These are phyloP conservation scores for Trifolium subterraneum DNA, from an alignment of 306 rosid genomes.

Conservation along the genomic window DNA sequence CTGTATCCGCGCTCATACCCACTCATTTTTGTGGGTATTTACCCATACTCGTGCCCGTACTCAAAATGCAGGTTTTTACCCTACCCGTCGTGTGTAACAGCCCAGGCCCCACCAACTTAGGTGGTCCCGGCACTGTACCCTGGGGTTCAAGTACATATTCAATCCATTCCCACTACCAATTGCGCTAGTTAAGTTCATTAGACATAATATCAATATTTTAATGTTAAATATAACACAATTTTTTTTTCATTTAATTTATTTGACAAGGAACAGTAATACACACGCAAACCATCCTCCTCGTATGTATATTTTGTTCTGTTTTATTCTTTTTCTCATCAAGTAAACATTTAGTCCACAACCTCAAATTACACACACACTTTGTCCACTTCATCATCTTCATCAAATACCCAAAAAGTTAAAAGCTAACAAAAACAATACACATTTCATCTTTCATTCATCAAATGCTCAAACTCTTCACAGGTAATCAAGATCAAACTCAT, in stretches of 20 bases:
- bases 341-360: slow-evolving; percentile 32
- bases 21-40: no score
- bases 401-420: slow-evolving; percentile 40
- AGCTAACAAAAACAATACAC: slow-evolving; percentile 11
- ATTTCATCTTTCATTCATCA: slow-evolving; percentile 39
- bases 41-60: no score
- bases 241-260: neutral
- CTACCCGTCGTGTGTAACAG: no score
- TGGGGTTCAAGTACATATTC: no score
- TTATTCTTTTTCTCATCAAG: neutral
- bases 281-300: neutral
- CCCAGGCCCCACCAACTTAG: no score
- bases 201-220: no score
- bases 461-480: slow-evolving; percentile 57
- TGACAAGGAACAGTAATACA: neutral
- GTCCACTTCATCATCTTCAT: slow-evolving; percentile 41
- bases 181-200: no score
- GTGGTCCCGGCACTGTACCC: no score
- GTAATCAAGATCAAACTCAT: slow-evolving; percentile 33
- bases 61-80: no score
- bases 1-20: no score
- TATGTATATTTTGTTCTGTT: neutral
- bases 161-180: no score
- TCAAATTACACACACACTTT: slow-evolving; percentile 20
- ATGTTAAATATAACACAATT: no score